Conservation (phyloP, 495 filamentous ascomycete species). For the Xylaria grammica region DNA sequence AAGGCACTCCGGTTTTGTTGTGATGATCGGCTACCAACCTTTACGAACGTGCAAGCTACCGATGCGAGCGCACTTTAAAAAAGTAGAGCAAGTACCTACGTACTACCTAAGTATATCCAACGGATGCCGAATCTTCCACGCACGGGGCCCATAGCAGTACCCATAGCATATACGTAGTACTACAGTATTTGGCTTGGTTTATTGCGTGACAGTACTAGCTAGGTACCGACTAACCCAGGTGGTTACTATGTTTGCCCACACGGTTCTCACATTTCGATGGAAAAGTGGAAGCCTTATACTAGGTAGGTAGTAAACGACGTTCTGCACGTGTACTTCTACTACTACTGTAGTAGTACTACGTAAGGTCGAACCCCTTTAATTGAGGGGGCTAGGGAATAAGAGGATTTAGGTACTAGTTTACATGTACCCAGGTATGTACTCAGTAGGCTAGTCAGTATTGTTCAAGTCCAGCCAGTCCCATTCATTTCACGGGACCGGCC, state of each 20-base stretch:
- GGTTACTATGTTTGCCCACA: too few species aligned
- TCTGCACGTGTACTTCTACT: too few species aligned
- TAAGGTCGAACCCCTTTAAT: not conserved
- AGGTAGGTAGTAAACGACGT: too few species aligned
- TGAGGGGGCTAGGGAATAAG: not conserved
- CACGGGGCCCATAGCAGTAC: slow-evolving; percentile 4
- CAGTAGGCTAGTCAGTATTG: not conserved
- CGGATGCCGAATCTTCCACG: not conserved
- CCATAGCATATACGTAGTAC: too few species aligned
- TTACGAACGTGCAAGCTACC: slow-evolving; percentile 22
- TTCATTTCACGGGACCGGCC: not conserved
- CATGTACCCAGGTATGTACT: not conserved
- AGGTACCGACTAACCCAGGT: too few species aligned
- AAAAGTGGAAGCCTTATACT: too few species aligned
- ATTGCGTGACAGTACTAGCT: slow-evolving; percentile 18
- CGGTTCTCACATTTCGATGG: not conserved
- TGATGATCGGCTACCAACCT: slow-evolving; percentile 5
- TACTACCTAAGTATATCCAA: not conserved
- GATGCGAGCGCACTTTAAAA: not conserved
- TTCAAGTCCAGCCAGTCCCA: slow-evolving; percentile 1
- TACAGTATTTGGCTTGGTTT: too few species aligned
- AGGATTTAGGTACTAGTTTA: too few species aligned
- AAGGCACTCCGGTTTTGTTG: too few species aligned
- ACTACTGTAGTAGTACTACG: too few species aligned
- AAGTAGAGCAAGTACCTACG: not conserved